phyloP scores from a whole-genome alignment of 2,329 filamentous ascomycete species.

The Fusarium staphyleae region DNA sequence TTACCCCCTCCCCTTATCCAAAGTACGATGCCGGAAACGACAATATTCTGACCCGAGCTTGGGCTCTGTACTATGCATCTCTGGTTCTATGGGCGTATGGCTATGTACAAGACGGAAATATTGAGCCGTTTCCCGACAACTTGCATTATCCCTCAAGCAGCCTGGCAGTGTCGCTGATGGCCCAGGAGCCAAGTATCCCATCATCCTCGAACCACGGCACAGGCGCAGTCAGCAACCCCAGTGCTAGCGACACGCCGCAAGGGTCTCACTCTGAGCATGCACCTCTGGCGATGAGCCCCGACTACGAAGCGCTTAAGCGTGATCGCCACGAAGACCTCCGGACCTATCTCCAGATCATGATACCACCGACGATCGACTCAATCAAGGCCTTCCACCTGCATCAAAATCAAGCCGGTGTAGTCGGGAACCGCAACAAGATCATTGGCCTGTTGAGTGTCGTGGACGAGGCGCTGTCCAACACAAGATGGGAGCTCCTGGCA shows the following conservation, averaged over 20 bases:
- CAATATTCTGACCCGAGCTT: constrained; percentile 36
- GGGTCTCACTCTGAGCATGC: constrained; percentile 27
- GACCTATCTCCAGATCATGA: constrained; percentile 42
- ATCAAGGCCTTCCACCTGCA: constrained; percentile 41
- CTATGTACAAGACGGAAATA: constrained; percentile 39
- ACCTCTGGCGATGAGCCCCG: constrained; percentile 23
- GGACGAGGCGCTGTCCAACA: constrained; percentile 37
- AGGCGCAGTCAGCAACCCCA: constrained; percentile 13
- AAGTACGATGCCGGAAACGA: constrained; percentile 39
- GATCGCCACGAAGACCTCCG: constrained; percentile 39
- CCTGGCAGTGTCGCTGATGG: constrained; percentile 14
- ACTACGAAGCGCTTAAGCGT: constrained; percentile 34
- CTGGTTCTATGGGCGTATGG: constrained; percentile 42
- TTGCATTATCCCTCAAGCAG: constrained; percentile 35
- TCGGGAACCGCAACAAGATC: constrained; percentile 40
- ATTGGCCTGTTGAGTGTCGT: constrained; percentile 39
- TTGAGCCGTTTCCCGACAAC: constrained; percentile 40
- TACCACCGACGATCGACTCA: constrained; percentile 40
- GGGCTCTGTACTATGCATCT: constrained; percentile 41
- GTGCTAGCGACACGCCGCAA: constrained; percentile 25
- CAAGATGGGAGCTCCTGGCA: constrained; percentile 38
- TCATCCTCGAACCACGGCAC: constrained; percentile 22
- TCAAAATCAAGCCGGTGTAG: constrained; percentile 41
- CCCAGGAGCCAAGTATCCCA: constrained; percentile 30
- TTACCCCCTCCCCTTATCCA: constrained; percentile 32